These are phyloP conservation scores for Mycosphaerelloides madeirae DNA, from an alignment of 2,329 filamentous ascomycete species.

Conservation along the genomic window DNA sequence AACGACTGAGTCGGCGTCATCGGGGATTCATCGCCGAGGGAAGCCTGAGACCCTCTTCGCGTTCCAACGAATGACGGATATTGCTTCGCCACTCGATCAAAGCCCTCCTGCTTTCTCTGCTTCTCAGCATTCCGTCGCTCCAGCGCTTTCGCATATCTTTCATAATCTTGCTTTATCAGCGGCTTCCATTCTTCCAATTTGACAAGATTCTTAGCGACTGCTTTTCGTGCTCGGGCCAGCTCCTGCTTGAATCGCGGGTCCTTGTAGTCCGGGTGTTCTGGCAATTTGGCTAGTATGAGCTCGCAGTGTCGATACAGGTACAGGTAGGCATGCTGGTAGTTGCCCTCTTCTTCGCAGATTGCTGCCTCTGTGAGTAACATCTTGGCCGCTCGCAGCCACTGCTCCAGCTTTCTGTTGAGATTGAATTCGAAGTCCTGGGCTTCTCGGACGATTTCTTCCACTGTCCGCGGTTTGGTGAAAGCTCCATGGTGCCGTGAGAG, in stretches of 20 bases:
- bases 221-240: constrained; percentile 54
- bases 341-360: constrained; percentile 79
- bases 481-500: constrained; percentile 27
- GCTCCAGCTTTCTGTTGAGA: constrained; percentile 62
- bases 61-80: constrained; percentile 8
- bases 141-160: constrained; percentile 58
- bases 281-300: constrained; percentile 72
- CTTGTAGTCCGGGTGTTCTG: constrained; percentile 69
- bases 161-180: constrained; percentile 65
- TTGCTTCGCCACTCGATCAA: constrained; percentile 12
- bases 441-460: constrained; percentile 70
- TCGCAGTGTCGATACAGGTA: constrained; percentile 85
- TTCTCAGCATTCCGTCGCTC: constrained; percentile 35
- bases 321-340: constrained; percentile 83
- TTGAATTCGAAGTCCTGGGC: constrained; percentile 81
- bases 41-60: constrained; percentile 16
- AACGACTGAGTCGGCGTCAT: constrained; percentile 37
- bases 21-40: constrained; percentile 6
- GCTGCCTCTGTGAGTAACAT: constrained; percentile 57
- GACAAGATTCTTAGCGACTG: constrained; percentile 60
- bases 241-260: constrained; percentile 55
- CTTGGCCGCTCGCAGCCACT: constrained; percentile 28
- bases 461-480: constrained; percentile 40
- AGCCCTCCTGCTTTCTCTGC: constrained; percentile 20
- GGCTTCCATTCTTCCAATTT: constrained; percentile 77